These are phyloP conservation scores for Scheffersomyces insectosa DNA, from an alignment of 1,139 yeast species.

Conservation along the genomic window DNA sequence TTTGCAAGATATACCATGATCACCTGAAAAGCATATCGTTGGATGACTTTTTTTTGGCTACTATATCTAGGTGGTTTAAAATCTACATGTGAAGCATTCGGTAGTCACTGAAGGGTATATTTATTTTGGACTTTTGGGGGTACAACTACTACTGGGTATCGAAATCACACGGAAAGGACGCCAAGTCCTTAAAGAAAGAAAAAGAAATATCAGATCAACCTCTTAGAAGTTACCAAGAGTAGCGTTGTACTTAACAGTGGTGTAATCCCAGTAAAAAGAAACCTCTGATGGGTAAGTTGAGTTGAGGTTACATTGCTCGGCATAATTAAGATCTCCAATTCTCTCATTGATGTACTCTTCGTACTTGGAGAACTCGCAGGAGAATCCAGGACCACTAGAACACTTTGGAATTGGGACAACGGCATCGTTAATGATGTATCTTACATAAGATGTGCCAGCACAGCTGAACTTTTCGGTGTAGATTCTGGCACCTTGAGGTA, in stretches of 20 bases:
- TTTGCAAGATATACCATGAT: too few relatives aligned
- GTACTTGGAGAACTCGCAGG: constrained; percentile 50
- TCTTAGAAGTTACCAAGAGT: background rate
- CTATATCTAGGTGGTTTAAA: too few relatives aligned
- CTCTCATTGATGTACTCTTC: constrained; percentile 32
- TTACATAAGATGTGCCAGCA: constrained; percentile 40
- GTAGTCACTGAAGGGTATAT: too few relatives aligned
- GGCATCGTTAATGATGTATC: constrained; percentile 57
- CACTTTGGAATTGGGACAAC: constrained; percentile 56
- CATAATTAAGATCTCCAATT: constrained; percentile 26
- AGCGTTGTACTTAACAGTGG: constrained; percentile 6
- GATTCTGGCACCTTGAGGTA: constrained; percentile 59
- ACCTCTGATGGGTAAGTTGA: constrained; percentile 10
- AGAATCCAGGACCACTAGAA: constrained; percentile 56
- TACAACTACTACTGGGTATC: too few relatives aligned
- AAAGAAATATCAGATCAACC: too few relatives aligned
- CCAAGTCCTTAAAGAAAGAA: too few relatives aligned
- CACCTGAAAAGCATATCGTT: too few relatives aligned
- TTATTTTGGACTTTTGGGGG: too few relatives aligned
- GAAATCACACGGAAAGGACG: too few relatives aligned
- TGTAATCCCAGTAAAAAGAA: constrained; percentile 15
- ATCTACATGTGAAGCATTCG: too few relatives aligned
- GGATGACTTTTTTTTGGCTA: too few relatives aligned
- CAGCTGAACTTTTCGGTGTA: constrained; percentile 50
- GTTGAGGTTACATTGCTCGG: constrained; percentile 29